Conservation (phyloP, 2,329 filamentous ascomycete species). For the Cephalotrichum gorgonifer region DNA sequence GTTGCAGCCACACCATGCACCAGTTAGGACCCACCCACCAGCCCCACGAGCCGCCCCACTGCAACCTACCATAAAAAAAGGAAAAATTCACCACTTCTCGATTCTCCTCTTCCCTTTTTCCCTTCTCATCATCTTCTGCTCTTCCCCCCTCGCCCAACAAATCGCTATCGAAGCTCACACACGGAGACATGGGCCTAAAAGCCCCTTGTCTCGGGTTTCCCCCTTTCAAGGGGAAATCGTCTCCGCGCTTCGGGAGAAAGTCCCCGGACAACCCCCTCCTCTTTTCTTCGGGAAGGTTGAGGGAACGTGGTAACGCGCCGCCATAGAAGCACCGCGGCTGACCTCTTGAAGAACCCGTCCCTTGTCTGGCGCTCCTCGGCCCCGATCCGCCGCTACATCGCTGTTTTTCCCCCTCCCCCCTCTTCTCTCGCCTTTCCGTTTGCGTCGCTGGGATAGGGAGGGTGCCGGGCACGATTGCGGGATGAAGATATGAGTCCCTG, state of each 20-base stretch:
- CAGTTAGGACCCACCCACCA: neutral
- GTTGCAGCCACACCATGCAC: neutral
- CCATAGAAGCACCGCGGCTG: constrained; percentile 98
- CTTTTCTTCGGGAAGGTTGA: constrained; percentile 23
- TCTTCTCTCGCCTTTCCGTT: constrained; percentile 13
- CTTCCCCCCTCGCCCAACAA: constrained; percentile 92
- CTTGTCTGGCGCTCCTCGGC: constrained; percentile 25
- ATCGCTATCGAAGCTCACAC: constrained; percentile 99
- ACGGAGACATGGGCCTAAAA: constrained; percentile 49
- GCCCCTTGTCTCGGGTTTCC: constrained; percentile 19
- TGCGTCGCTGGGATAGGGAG: constrained; percentile 12
- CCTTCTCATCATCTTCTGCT: constrained; percentile 23
- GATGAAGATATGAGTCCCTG: constrained; percentile 85
- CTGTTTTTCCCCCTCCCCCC: constrained; percentile 25
- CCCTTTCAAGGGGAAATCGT: neutral
- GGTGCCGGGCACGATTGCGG: constrained; percentile 15
- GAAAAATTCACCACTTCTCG: constrained; percentile 4
- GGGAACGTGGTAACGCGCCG: constrained; percentile 92
- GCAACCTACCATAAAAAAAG: constrained; percentile 2
- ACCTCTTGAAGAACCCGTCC: constrained; percentile 52
- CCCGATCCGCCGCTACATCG: constrained; percentile 37
- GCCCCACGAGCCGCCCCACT: neutral
- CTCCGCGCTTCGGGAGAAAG: constrained; percentile 96
- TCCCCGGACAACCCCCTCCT: constrained; percentile 81
- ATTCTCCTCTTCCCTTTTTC: constrained; percentile 12